Percentiles rank a stretch among this genome's conserved stretches.
phyloP scores from a whole-genome alignment of 129 eudicot species.

The Flaveria bidentis region DNA sequence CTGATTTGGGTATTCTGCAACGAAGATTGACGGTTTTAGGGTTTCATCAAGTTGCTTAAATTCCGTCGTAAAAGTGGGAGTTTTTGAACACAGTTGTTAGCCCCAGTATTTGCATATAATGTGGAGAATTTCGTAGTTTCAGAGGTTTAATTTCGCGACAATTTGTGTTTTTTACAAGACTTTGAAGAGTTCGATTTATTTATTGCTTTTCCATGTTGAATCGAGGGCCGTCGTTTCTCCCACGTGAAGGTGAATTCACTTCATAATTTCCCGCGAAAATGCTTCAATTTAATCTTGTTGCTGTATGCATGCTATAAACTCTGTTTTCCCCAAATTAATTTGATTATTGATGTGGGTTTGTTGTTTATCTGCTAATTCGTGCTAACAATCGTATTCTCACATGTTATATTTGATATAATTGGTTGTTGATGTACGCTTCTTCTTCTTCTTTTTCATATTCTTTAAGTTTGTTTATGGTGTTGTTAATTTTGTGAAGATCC shows the following conservation, averaged over 20 bases:
- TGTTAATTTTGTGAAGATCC: too few relatives aligned
- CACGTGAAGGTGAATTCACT: constrained; percentile 45
- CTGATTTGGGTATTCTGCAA: constrained; percentile 29
- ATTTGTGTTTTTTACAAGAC: constrained; percentile 5
- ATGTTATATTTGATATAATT: too few relatives aligned
- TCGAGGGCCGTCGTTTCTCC: constrained; percentile 35
- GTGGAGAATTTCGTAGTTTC: constrained; percentile 22
- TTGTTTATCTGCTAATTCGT: not conserved
- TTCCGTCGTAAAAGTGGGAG: not conserved
- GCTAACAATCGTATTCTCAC: not conserved
- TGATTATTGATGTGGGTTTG: not conserved
- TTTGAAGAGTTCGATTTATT: constrained; percentile 17
- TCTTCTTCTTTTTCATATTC: too few relatives aligned
- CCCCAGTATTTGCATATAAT: constrained; percentile 19
- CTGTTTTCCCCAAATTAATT: constrained; percentile 24
- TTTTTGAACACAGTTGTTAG: too few relatives aligned
- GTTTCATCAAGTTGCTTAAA: constrained; percentile 25
- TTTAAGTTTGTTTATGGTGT: too few relatives aligned
- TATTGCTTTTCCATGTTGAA: constrained; percentile 19
- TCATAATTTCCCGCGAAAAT: not conserved
- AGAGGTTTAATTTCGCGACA: not conserved
- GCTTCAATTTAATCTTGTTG: not conserved
- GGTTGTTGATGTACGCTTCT: too few relatives aligned
- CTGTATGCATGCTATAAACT: not conserved
- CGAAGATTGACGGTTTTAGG: constrained; percentile 22